phyloP scores from a whole-genome alignment of 345 rosid genomes.

The Lepidium africanum region DNA sequence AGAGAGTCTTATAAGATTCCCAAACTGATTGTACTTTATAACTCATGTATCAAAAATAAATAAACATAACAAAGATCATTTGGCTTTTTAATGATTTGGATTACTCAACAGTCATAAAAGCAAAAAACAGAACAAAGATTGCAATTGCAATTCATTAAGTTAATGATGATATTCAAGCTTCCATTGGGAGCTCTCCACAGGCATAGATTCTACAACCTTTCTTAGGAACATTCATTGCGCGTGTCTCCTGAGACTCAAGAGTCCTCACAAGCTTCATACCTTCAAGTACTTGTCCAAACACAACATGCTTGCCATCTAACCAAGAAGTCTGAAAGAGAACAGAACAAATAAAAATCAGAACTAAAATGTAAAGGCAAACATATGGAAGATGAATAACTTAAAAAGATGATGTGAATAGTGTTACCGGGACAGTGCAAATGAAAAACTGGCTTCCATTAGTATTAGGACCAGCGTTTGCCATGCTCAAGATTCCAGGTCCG shows the following conservation, averaged over 20 bases:
- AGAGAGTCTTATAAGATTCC: background rate
- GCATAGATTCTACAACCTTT: conserved; percentile 67
- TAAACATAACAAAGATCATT: background rate
- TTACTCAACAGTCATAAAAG: conserved; percentile 10
- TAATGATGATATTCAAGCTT: conserved; percentile 32
- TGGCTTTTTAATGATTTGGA: background rate
- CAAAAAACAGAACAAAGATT: conserved; percentile 3
- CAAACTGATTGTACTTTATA: conserved; percentile 11
- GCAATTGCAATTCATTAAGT: background rate
- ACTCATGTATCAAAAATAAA: background rate
- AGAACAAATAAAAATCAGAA: background rate
- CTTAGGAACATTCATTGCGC: conserved; percentile 57
- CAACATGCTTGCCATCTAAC: conserved; percentile 92
- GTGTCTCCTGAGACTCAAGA: conserved; percentile 74
- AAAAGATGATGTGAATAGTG: background rate
- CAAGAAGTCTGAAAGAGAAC: conserved; percentile 40
- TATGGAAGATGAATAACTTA: background rate
- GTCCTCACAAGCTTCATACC: conserved; percentile 66
- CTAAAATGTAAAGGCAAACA: background rate
- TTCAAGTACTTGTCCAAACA: conserved; percentile 72
- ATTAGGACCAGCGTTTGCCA: conserved; percentile 94
- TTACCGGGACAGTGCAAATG: conserved; percentile 81
- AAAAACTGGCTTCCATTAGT: conserved; percentile 96
- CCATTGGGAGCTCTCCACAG: conserved; percentile 71
- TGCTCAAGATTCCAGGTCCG: conserved; percentile 83